Base-by-base conservation (phyloP, 495 filamentous ascomycete species). In the Xylaria telfairii region DNA sequence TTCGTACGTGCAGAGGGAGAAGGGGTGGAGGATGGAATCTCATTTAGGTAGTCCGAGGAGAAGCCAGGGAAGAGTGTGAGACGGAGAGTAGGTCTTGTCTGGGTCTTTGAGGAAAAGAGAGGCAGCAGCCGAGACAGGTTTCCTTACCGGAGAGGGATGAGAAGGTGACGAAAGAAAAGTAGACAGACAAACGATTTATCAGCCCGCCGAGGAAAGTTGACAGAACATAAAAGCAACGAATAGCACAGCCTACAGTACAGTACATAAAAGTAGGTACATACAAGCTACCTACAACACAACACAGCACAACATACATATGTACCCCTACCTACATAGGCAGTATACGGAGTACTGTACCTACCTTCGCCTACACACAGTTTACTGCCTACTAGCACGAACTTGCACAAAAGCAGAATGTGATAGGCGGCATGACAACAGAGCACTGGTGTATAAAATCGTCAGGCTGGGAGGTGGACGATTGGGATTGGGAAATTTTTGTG, bases 361-460 rank as follows among this genome's bases (percentile, higher is more conserved):
- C 21, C 9, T n/a, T 42, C 0, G 21, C 17, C 0, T 30, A 28
- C 26, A 28, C 41, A 47, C n/a, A n/a, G n/a, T 2, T 30, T 19
- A 19, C 59, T 44, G 13, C 37, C 60, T 15, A 24, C 34, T 44
- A 41, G 34, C 59, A 41, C 65, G 49, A 49, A 49, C 61, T 65
- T 76, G 74, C 71, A 76, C 74, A 72, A 76, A 76, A 75, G 65
- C 67, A 75, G 76, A 74, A 74, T 74, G 71, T 75, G 72, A 74
- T 74, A 51, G 69, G 73, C 75, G 66, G 26, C 9, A 44, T 37
- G 64, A 56, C 59, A 66, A 56, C 70, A 69, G 67, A 46, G 53
- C 39, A 64, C 12, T 61, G 17, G 64, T 66, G 64, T 70, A 72
- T 74, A 68, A 76, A 78, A 76, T 78, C 72, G 54, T 75, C 72